Evolutionary conservation across 805 yeast genomes (phyloP), one percentile per base, ranked within the genome.

Genomic region (Candida montana): DNA sequence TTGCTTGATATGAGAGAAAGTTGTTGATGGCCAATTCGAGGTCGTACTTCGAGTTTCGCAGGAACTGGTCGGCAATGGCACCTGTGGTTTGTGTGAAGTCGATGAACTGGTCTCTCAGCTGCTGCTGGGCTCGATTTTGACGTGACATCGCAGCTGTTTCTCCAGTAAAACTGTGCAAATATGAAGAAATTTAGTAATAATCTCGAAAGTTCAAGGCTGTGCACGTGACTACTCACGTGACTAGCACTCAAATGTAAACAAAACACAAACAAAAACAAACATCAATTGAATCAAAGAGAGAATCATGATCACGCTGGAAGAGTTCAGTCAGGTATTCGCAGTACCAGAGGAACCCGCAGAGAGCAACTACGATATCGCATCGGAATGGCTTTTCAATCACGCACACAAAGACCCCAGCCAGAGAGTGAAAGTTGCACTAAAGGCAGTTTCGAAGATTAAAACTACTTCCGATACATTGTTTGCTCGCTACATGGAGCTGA

Each of bases 11-110:
- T 7, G 57, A 40, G 5, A 55, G 41, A 37, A 35, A 57, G 24
- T 54, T 54, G 42, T 55, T 57, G 41, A 57, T 55, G 11, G 61
- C 61, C 23, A 57, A 35, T 27, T 55, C 59, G 12, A 57, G 40
- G 32, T 57, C 56, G 47, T 55, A 57, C 5, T 46, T 47, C 18
- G 56, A 29, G 18, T 35, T 32, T 8, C 36, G 42, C 15, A 57
- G 47, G 20, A 54, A 57, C 35, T 43, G 44, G 17, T 48, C 56
- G 2, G 61, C 61, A 6, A 53, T 45, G 11, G 49, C 27, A 0
- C 51, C 35, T 3, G 54, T 55, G 3, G 56, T 43, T 24, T 47
- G 49, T 4, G 61, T 57, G 40, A 55, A 55, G 41, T 54, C 59
- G 29, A 55, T 54, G 41, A 57, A 57, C 42, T 47, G 55, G 33